Percentiles rank a stretch among this genome's conserved stretches.
Conservation (phyloP, 331 rosid species). For the Acacia pycnantha region DNA sequence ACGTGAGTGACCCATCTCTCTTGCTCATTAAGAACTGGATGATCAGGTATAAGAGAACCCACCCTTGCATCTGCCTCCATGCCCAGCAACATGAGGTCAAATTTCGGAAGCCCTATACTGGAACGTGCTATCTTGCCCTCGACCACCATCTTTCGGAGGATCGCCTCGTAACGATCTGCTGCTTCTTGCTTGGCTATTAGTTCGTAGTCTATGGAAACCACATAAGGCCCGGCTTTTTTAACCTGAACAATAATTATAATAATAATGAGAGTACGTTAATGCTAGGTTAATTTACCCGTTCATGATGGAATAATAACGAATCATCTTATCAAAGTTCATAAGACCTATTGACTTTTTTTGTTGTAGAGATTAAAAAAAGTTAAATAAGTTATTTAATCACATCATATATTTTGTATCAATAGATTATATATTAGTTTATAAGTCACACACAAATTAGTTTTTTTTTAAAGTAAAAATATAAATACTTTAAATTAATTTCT, state of each 20-base stretch:
- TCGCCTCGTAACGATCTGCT: conserved; percentile 76
- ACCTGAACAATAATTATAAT: neutral
- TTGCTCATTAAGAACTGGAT: conserved; percentile 63
- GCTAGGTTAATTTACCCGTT: too few relatives aligned
- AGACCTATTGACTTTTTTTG: too few relatives aligned
- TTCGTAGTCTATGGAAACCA: neutral
- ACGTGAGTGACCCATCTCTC: conserved; percentile 77
- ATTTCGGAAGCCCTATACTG: conserved; percentile 66
- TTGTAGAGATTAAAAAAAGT: too few relatives aligned
- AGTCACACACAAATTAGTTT: too few relatives aligned
- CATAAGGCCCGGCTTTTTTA: neutral
- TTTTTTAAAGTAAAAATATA: too few relatives aligned
- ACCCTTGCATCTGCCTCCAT: conserved; percentile 93
- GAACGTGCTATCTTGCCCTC: conserved; percentile 43
- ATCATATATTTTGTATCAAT: too few relatives aligned
- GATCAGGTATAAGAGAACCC: conserved; percentile 86
- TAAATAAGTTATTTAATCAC: too few relatives aligned
- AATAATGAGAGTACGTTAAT: neutral
- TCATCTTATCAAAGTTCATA: neutral
- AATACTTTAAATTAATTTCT: too few relatives aligned
- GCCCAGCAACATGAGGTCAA: conserved; percentile 84
- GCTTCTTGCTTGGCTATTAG: conserved; percentile 40
- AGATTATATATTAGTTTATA: too few relatives aligned
- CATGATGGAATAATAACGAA: neutral
- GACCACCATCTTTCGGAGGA: conserved; percentile 52